Percentiles rank a stretch among this genome's conserved stretches.
Conservation (phyloP, 163 green algal species). For the Coccomyxa subellipsoidea region DNA sequence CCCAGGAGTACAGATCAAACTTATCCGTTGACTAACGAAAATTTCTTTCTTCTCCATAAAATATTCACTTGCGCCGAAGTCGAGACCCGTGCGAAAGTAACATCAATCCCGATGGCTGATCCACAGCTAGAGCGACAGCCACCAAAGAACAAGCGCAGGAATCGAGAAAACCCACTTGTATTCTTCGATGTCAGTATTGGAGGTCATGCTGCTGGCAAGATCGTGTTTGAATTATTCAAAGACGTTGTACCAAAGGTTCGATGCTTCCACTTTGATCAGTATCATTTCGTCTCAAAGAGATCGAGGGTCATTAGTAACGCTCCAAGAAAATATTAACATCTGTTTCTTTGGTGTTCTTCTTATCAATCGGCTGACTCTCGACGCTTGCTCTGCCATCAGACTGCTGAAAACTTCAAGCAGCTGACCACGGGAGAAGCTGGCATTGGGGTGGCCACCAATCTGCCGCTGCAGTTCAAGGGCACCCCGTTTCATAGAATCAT, state of each 20-base stretch:
- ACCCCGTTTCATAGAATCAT: slow-evolving; percentile 45
- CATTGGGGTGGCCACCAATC: slow-evolving; percentile 51
- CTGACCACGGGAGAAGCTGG: slow-evolving; percentile 74
- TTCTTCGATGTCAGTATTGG: slow-evolving; percentile 60
- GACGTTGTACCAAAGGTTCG: slow-evolving; percentile 67
- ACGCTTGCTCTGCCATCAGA: slow-evolving; percentile 45
- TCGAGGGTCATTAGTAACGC: too few relatives aligned
- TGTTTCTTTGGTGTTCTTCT: too few relatives aligned
- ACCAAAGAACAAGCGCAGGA: background rate
- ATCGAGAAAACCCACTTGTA: slow-evolving; percentile 30
- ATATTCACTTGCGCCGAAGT: too few relatives aligned
- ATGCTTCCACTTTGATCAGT: background rate
- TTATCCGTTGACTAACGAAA: too few relatives aligned
- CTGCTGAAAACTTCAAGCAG: slow-evolving; percentile 92
- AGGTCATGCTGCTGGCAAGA: slow-evolving; percentile 40
- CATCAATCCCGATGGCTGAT: background rate
- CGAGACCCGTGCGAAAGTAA: too few relatives aligned
- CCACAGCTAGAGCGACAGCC: background rate
- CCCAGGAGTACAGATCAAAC: too few relatives aligned
- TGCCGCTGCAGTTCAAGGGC: slow-evolving; percentile 30
- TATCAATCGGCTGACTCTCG: too few relatives aligned
- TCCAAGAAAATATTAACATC: too few relatives aligned
- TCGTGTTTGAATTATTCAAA: slow-evolving; percentile 65
- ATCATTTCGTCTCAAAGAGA: too few relatives aligned
- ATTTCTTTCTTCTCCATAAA: too few relatives aligned